phyloP scores from a whole-genome alignment of 768 basidiomycete species.

The Suillus variegatus region DNA sequence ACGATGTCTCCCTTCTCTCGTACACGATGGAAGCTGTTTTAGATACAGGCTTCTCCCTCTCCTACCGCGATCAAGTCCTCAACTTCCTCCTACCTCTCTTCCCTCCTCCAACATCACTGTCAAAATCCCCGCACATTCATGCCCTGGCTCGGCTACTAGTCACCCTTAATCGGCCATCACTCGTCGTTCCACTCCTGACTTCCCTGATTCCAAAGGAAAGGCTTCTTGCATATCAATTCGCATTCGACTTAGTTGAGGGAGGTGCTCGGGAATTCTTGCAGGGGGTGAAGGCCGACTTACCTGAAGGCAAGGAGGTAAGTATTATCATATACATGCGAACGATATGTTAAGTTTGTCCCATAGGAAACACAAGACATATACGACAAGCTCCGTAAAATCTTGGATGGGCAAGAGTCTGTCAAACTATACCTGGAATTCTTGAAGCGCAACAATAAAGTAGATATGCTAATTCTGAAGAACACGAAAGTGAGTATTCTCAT shows the following conservation, averaged over 20 bases:
- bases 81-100: constrained; percentile 85
- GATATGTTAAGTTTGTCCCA: constrained; percentile 14
- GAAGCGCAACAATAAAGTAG: constrained; percentile 90
- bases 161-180: constrained; percentile 78
- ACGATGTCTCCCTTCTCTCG: constrained; percentile 77
- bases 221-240: constrained; percentile 90
- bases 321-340: constrained; percentile 2
- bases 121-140: constrained; percentile 74
- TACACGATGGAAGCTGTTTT: constrained; percentile 94
- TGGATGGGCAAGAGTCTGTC: constrained; percentile 90
- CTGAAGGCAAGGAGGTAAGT: constrained; percentile 65
- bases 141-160: constrained; percentile 88
- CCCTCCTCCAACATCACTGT: constrained; percentile 69
- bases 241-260: constrained; percentile 93
- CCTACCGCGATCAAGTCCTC: constrained; percentile 81
- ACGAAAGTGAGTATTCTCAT: constrained; percentile 64
- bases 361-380: constrained; percentile 64
- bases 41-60: constrained; percentile 85
- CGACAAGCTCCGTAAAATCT: constrained; percentile 77
- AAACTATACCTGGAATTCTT: constrained; percentile 95
- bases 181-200: constrained; percentile 73
- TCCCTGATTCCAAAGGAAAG: constrained; percentile 72
- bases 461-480: constrained; percentile 87
- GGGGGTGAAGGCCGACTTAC: constrained; percentile 66
- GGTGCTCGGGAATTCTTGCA: constrained; percentile 93